These are phyloP conservation scores for Diaporthe vexans DNA, from an alignment of 2,329 filamentous ascomycete species.

Conservation along the genomic window DNA sequence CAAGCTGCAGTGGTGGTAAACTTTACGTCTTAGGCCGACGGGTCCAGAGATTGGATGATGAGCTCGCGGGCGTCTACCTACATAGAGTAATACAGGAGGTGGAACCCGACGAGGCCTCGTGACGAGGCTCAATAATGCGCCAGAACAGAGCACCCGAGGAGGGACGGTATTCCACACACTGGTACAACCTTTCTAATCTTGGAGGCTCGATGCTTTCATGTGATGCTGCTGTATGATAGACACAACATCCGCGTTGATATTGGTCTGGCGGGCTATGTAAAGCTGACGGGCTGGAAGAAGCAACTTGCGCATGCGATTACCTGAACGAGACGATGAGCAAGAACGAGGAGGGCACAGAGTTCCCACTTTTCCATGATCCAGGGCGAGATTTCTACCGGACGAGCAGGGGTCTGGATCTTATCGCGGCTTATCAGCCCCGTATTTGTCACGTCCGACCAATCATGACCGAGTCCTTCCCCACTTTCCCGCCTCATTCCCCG, in stretches of 20 bases:
- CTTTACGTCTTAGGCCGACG: slow-evolving; percentile 28
- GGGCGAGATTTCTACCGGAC: slow-evolving; percentile 19
- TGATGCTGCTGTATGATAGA: too few relatives aligned
- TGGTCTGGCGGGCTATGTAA: too few relatives aligned
- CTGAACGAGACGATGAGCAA: slow-evolving; percentile 7
- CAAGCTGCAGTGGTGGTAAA: slow-evolving; percentile 15
- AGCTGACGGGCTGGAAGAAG: not conserved
- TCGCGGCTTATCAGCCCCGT: slow-evolving; percentile 34
- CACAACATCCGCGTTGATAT: too few relatives aligned
- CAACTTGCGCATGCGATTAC: slow-evolving; percentile 9
- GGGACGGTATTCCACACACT: not conserved
- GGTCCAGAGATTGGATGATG: slow-evolving; percentile 25
- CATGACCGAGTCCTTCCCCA: not conserved
- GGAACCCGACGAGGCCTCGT: slow-evolving; percentile 1
- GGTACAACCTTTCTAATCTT: not conserved
- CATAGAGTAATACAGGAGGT: slow-evolving; percentile 12
- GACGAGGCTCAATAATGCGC: slow-evolving; percentile 4
- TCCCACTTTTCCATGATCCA: not conserved
- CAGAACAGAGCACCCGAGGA: not conserved
- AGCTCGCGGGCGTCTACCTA: not conserved
- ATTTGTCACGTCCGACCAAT: slow-evolving; percentile 23
- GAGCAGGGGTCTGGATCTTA: slow-evolving; percentile 24
- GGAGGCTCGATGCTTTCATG: too few relatives aligned
- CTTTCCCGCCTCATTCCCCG: slow-evolving; percentile 35
- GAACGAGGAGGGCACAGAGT: not conserved